Evolutionary conservation across 129 eudicot genomes (phyloP).

Genomic region (Flaveria linearis): DNA sequence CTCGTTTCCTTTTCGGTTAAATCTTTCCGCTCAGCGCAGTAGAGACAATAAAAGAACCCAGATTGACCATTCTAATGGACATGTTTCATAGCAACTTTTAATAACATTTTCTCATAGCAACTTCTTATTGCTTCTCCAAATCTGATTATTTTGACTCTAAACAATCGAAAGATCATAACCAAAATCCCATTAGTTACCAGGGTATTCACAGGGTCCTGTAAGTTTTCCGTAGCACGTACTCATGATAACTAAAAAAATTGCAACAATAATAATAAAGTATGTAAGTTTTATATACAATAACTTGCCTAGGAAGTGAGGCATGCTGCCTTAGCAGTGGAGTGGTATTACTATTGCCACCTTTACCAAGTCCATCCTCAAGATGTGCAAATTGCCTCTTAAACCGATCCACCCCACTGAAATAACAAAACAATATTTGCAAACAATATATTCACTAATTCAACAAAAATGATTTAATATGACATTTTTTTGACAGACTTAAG

Average conservation of each 20-base stretch:
- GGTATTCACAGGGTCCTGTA: too few species aligned
- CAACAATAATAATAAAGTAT: too few species aligned
- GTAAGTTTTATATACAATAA: not conserved
- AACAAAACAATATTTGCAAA: not conserved
- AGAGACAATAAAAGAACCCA: not conserved
- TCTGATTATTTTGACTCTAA: not conserved
- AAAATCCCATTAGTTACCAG: not conserved
- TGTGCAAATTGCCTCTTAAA: constrained; percentile 93
- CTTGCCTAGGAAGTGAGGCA: constrained; percentile 92
- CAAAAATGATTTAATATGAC: not conserved
- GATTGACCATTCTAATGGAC: too few species aligned
- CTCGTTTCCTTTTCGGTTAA: not conserved
- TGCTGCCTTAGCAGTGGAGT: constrained; percentile 77
- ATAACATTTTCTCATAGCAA: not conserved
- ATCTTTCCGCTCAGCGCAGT: not conserved
- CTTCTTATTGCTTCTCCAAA: not conserved
- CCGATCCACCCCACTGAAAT: constrained; percentile 80
- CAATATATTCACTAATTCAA: not conserved
- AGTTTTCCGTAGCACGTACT: too few species aligned
- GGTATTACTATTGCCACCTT: constrained; percentile 61
- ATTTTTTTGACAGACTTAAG: not conserved
- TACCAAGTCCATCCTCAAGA: constrained; percentile 75
- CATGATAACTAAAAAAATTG: too few species aligned
- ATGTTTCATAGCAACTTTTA: too few species aligned
- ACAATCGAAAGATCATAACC: not conserved